Evolutionary conservation across 306 rosid genomes (phyloP), one percentile per base, ranked within the genome.

Genomic region (Glycine tomentella): DNA sequence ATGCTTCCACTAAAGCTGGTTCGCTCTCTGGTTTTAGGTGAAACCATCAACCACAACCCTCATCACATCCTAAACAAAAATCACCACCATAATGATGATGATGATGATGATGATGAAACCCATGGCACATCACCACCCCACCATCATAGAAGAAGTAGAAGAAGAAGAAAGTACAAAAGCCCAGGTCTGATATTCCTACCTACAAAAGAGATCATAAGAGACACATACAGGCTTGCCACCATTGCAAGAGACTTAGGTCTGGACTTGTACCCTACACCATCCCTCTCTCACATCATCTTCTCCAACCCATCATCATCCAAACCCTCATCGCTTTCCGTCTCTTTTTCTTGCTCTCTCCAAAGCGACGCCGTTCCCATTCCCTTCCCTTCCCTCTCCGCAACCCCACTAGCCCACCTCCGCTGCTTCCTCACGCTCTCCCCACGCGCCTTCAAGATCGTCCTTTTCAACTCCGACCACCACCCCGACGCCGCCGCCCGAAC

Each of bases 1-100:
- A 91, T 91, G 95, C 91, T 91, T 59, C 89, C 95, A 6, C 81
- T 91, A 73, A 91, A 91, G 90, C 89, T 91, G 87, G 87, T 87
- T 50, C 92, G 92, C 13, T 87, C 92, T 78, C 87, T 86, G 11
- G 88, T 91, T 5, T 73, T 91, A 1, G 91, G 91, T 0, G 90
- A 87, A 75, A 58, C 88, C 87, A 82, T 91, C 34, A 84, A 87
- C 89, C 76, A 78, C 68, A 85, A 79, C 65, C 84, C 89, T 72
- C 76, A 71, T 75, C 76, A 75, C 53, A 63, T 82, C 20, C 86
- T 75, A 8, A 44, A 61, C 62, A 82, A 69, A 57, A 67, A 70
- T 38, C 77, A 74, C 1, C 64, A 13, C 66, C n/a, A 55, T 2
- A 31, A 58, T 16, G 31, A 46, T 74, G 78, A 12, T 46, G n/a